Percentiles rank a stretch among this genome's conserved stretches.
Conservation (phyloP, 805 yeast genomes). For the Metschnikowia orientalis region DNA sequence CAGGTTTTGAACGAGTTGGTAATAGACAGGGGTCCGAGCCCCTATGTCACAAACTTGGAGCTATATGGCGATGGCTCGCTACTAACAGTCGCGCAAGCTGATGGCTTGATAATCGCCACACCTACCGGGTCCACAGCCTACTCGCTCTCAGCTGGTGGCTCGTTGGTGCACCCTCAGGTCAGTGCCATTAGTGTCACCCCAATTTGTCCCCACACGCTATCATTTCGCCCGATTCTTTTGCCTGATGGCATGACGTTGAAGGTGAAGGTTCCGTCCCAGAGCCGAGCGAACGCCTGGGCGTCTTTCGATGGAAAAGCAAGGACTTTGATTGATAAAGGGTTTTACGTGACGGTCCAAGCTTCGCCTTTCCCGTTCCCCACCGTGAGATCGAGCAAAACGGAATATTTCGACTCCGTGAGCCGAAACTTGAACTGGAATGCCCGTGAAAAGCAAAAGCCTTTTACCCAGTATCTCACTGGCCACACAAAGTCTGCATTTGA, state of each 20-base stretch:
- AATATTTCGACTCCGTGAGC: constrained; percentile 79
- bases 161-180: constrained; percentile 90
- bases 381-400: constrained; percentile 67
- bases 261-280: constrained; percentile 71
- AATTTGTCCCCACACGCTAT: constrained; percentile 91
- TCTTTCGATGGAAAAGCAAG: constrained; percentile 92
- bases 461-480: constrained; percentile 55
- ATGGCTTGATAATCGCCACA: constrained; percentile 86
- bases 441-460: constrained; percentile 82
- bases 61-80: constrained; percentile 82
- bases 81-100: constrained; percentile 89
- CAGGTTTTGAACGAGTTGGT: constrained; percentile 88
- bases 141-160: constrained; percentile 92
- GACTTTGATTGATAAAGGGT: constrained; percentile 76
- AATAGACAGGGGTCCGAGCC: constrained; percentile 90
- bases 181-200: constrained; percentile 92
- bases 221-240: constrained; percentile 84
- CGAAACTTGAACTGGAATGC: constrained; percentile 91
- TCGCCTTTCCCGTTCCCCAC: constrained; percentile 94
- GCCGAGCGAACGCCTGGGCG: constrained; percentile 93
- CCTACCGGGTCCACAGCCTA: constrained; percentile 98
- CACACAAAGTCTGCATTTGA: constrained; percentile 36
- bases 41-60: constrained; percentile 85
- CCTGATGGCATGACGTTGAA: constrained; percentile 90
- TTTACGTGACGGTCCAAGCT: constrained; percentile 79